A percentile compares a stretch with the other conserved stretches of the same genome.
These are phyloP conservation scores for Termitomyces heimii DNA, from an alignment of 768 basidiomycete species.

Conservation along the genomic window DNA sequence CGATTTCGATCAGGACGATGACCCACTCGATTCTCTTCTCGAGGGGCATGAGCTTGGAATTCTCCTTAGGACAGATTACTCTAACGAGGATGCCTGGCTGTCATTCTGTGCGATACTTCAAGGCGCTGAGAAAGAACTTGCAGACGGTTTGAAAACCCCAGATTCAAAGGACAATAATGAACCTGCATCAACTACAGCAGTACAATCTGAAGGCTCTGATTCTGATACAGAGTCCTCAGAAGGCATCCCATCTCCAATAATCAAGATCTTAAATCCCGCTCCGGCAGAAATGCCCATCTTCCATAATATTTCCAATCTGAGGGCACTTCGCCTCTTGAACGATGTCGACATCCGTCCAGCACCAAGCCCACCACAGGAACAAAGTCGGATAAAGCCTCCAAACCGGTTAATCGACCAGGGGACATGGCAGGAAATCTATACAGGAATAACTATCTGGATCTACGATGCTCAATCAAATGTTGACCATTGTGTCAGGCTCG, in stretches of 20 bases:
- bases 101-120: slow-evolving; percentile 44
- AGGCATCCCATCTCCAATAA: slow-evolving; percentile 26
- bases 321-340: slow-evolving; percentile 62
- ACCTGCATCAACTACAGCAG: slow-evolving; percentile 1
- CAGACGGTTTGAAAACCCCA: slow-evolving; percentile 17
- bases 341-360: slow-evolving; percentile 60
- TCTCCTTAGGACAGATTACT: slow-evolving; percentile 69
- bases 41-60: slow-evolving; percentile 51
- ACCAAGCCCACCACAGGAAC: slow-evolving; percentile 39
- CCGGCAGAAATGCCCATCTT: slow-evolving; percentile 36
- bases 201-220: slow-evolving; percentile 27
- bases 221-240: slow-evolving; percentile 24
- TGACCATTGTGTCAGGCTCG: slow-evolving; percentile 64
- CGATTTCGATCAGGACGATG: slow-evolving; percentile 33
- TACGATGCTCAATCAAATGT: slow-evolving; percentile 63
- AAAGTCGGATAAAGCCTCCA: slow-evolving; percentile 38
- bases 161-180: background rate
- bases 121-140: slow-evolving; percentile 53
- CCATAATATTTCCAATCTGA: slow-evolving; percentile 54
- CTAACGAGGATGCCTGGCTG: slow-evolving; percentile 62
- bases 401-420: slow-evolving; percentile 56
- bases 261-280: slow-evolving; percentile 44
- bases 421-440: slow-evolving; percentile 72
- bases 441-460: slow-evolving; percentile 66
- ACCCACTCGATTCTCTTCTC: slow-evolving; percentile 46